Evolutionary conservation across 164 flowering plant species (phyloP), one percentile per base, ranked within the genome.

Genomic region (Saururus chinensis): DNA sequence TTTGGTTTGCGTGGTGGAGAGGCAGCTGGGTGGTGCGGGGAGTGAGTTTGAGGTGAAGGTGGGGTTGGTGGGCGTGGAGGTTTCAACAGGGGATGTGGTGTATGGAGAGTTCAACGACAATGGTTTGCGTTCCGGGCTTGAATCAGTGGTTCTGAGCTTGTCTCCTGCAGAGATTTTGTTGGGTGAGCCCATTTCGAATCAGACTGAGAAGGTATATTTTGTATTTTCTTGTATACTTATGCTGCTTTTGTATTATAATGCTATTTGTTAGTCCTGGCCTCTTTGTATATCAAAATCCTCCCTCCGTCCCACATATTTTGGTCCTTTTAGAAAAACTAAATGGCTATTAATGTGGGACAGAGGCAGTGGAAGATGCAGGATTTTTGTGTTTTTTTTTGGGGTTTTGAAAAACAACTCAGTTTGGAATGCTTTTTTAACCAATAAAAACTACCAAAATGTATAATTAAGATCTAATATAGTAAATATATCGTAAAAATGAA

Each of bases 71-170:
- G 96, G 80, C 7, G 84, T 86, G 69, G 92, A 92, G 71, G 67
- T 84, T 61, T 92, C 98, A 0, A 85, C 89, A 3, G 98, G 93
- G n/a, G 96, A 89, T 70, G 89, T 89, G 59, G 80, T 86, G 56
- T 77, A 80, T 77, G 96, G 93, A 63, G 90, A 89, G 68, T 89
- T 87, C 56, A 67, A 82, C 72, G 98, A 92, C 73, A 73, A 70
- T 64, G 82, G 78, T 55, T 71, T 82, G 86, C 81, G 97, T 66
- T 66, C 74, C 60, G 87, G 79, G 49, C 82, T 90, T 24, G 97
- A 93, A 65, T 83, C 91, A 37, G 74, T 87, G 71, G 19, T 93
- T 61, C 66, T 85, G 67, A 84, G 82, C 74, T 77, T 90, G 76
- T 67, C 83, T 53, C 97, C 99, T 16, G 85, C 81, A 16, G 96